These are phyloP conservation scores for Xylaria grammica DNA, from an alignment of 495 filamentous ascomycete species.

Conservation along the genomic window DNA sequence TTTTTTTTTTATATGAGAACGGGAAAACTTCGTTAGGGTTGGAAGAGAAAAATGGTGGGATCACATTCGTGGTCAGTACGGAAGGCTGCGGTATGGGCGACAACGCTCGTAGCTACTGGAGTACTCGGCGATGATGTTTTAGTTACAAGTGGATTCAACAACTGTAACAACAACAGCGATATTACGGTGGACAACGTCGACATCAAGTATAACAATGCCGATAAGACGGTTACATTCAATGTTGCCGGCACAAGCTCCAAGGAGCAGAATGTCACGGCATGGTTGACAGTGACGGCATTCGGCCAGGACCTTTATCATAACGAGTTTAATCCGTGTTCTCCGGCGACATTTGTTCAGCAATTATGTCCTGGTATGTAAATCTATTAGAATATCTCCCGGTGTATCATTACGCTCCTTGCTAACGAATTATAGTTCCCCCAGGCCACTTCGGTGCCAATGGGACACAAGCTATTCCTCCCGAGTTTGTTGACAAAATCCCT, in stretches of 20 bases:
- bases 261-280: conserved; percentile 80
- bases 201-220: conserved; percentile 76
- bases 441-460: conserved; percentile 78
- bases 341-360: conserved; percentile 64
- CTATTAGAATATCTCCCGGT: conserved; percentile 5
- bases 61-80: conserved; percentile 37
- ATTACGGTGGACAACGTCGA: conserved; percentile 77
- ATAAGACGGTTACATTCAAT: conserved; percentile 78
- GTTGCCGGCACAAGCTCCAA: conserved; percentile 76
- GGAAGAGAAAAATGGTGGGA: conserved; percentile 28
- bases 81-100: conserved; percentile 43
- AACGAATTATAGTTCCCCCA: conserved; percentile 64
- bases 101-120: conserved; percentile 39
- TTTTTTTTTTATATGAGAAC: background rate
- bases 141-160: conserved; percentile 77
- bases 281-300: conserved; percentile 82
- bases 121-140: conserved; percentile 72
- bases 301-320: conserved; percentile 82
- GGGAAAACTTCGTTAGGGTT: background rate
- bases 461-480: conserved; percentile 66
- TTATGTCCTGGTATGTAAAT: conserved; percentile 77
- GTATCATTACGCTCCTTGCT: conserved; percentile 26
- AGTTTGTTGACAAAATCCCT: conserved; percentile 78
- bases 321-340: conserved; percentile 80
- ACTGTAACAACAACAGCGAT: conserved; percentile 67